phyloP scores from a whole-genome alignment of 768 basidiomycete species.

The Austroboletus eburneus region DNA sequence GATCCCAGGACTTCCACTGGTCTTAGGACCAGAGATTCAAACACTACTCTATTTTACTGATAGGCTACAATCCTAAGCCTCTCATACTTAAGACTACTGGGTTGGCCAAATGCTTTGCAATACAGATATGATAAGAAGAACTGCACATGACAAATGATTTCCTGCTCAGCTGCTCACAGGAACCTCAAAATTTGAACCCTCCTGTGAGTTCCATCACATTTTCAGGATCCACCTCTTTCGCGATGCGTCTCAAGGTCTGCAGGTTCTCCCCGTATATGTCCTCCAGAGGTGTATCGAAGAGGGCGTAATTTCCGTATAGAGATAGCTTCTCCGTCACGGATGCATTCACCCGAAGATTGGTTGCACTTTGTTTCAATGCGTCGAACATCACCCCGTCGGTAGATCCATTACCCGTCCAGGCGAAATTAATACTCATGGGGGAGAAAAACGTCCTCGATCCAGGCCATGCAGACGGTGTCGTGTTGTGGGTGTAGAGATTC shows the following conservation, averaged over 20 bases:
- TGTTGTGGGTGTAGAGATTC: neutral
- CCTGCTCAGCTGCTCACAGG: too few relatives aligned
- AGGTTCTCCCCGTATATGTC: conserved; percentile 51
- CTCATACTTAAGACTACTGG: too few relatives aligned
- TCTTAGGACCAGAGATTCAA: too few relatives aligned
- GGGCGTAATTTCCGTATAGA: conserved; percentile 60
- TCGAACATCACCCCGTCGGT: conserved; percentile 39
- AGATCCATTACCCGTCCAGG: conserved; percentile 37
- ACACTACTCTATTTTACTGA: too few relatives aligned
- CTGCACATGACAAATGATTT: too few relatives aligned
- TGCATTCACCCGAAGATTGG: conserved; percentile 37
- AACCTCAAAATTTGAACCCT: conserved; percentile 60
- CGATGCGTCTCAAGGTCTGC: conserved; percentile 36
- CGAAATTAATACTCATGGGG: conserved; percentile 46
- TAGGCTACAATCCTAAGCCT: too few relatives aligned
- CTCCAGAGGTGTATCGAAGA: conserved; percentile 45
- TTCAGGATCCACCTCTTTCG: conserved; percentile 46
- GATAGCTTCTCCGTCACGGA: conserved; percentile 39
- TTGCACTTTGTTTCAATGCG: conserved; percentile 37
- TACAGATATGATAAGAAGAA: too few relatives aligned
- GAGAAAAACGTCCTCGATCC: conserved; percentile 23
- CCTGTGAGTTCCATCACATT: conserved; percentile 66
- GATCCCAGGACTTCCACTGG: too few relatives aligned
- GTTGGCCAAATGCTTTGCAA: too few relatives aligned
- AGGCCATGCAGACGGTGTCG: neutral